Evolutionary conservation across 805 yeast genomes (phyloP).

Genomic region (Ogataea minuta): DNA sequence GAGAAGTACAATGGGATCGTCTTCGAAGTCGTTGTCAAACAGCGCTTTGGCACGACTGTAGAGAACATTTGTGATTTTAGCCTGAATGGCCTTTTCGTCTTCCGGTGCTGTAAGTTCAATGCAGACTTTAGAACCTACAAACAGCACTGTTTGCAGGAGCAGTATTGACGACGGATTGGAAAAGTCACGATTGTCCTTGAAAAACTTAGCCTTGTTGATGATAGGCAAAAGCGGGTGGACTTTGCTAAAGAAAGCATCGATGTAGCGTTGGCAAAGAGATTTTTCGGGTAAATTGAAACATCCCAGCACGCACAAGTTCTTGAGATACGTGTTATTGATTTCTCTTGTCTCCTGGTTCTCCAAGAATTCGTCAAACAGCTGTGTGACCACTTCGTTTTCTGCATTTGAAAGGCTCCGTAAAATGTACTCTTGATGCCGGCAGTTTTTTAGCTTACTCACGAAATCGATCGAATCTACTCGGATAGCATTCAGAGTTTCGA

Average conservation of each 20-base stretch:
- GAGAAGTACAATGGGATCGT: constrained; percentile 6
- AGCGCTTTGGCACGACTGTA: constrained; percentile 33
- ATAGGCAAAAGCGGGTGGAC: constrained; percentile 70
- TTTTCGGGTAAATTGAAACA: constrained; percentile 65
- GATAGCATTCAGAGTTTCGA: constrained; percentile 12
- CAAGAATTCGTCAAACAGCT: constrained; percentile 7
- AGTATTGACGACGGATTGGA: constrained; percentile 58
- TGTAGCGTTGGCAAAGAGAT: constrained; percentile 55
- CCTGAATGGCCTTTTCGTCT: constrained; percentile 38
- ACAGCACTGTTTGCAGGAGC: constrained; percentile 58
- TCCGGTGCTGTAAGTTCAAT: constrained; percentile 53
- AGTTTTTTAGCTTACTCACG: background rate
- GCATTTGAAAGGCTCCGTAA: constrained; percentile 2
- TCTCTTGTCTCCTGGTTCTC: constrained; percentile 2
- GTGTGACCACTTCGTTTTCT: constrained; percentile 3
- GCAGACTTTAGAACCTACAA: constrained; percentile 63
- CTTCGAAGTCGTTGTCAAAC: constrained; percentile 14
- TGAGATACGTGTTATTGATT: constrained; percentile 45
- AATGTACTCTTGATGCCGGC: background rate
- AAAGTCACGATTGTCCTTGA: constrained; percentile 48
- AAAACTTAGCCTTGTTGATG: constrained; percentile 57
- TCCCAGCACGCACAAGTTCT: constrained; percentile 59
- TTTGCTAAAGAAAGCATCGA: constrained; percentile 56
- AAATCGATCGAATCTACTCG: constrained; percentile 14
- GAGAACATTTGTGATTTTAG: constrained; percentile 31